Percentiles rank a stretch among this genome's conserved stretches.
Evolutionary conservation across 2,329 filamentous ascomycete genomes (phyloP).

Genomic region (Huntiella abstrusa): DNA sequence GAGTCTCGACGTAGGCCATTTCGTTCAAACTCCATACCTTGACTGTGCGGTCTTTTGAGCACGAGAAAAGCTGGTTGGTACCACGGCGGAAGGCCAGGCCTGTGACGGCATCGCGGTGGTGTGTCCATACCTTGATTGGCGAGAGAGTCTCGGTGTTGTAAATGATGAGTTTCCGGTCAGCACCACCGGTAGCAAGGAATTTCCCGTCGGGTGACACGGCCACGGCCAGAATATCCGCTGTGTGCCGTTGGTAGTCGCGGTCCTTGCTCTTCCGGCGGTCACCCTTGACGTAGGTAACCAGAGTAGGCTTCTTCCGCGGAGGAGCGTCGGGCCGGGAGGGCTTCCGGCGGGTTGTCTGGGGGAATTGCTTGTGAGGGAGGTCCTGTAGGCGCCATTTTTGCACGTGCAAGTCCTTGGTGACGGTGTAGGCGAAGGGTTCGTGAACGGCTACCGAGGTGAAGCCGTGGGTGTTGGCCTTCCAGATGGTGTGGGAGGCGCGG

Average conservation of each 20-base stretch:
- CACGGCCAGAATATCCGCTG: conserved; percentile 60
- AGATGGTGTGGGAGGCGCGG: conserved; percentile 48
- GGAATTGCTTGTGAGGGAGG: conserved; percentile 39
- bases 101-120: conserved; percentile 77
- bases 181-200: conserved; percentile 77
- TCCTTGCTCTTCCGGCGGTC: conserved; percentile 41
- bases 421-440: conserved; percentile 69
- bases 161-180: conserved; percentile 67
- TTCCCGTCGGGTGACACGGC: conserved; percentile 79
- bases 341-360: conserved; percentile 38
- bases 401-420: conserved; percentile 65
- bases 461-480: conserved; percentile 58
- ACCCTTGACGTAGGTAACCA: conserved; percentile 44
- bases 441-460: conserved; percentile 67
- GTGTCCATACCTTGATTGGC: conserved; percentile 67
- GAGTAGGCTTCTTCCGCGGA: conserved; percentile 41
- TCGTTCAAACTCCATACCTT: conserved; percentile 91
- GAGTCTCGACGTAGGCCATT: conserved; percentile 81
- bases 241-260: conserved; percentile 56
- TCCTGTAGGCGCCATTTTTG: conserved; percentile 79
- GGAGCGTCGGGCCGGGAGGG: conserved; percentile 38
- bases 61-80: conserved; percentile 82
- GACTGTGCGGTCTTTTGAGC: conserved; percentile 77
- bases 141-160: conserved; percentile 69
- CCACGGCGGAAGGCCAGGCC: conserved; percentile 70